These are phyloP conservation scores for Paecilomyces variotii DNA, from an alignment of 2,329 filamentous ascomycete species.

Conservation along the genomic window DNA sequence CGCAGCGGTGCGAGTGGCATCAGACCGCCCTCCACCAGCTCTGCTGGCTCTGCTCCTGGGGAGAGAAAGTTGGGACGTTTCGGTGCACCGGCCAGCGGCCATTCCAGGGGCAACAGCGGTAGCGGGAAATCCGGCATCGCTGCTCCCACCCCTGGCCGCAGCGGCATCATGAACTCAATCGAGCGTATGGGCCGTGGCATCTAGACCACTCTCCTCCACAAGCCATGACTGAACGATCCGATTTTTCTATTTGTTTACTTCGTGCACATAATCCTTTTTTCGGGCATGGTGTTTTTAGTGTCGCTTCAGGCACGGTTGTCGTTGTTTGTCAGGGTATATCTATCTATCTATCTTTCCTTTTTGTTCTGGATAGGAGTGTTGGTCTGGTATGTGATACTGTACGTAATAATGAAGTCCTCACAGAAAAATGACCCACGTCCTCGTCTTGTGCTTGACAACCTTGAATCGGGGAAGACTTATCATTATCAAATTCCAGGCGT, in stretches of 20 bases:
- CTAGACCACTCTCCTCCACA: neutral
- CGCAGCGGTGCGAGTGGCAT: slow-evolving; percentile 22
- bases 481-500: too few relatives aligned
- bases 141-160: slow-evolving; percentile 43
- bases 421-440: too few relatives aligned
- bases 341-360: neutral
- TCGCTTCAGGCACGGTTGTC: neutral
- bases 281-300: neutral
- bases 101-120: slow-evolving; percentile 28
- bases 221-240: neutral
- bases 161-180: slow-evolving; percentile 75
- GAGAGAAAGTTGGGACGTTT: slow-evolving; percentile 21
- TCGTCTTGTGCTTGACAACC: too few relatives aligned
- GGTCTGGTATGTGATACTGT: neutral
- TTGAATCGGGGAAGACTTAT: too few relatives aligned
- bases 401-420: neutral
- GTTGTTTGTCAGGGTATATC: neutral
- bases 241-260: neutral
- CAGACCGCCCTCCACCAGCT: slow-evolving; percentile 19
- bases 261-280: neutral
- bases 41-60: slow-evolving; percentile 1
- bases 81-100: slow-evolving; percentile 17
- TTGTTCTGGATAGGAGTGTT: neutral
- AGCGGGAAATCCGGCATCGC: slow-evolving; percentile 27
- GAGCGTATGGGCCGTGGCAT: slow-evolving; percentile 67